phyloP scores from a whole-genome alignment of 495 filamentous ascomycete genomes.

The Podospora australis region DNA sequence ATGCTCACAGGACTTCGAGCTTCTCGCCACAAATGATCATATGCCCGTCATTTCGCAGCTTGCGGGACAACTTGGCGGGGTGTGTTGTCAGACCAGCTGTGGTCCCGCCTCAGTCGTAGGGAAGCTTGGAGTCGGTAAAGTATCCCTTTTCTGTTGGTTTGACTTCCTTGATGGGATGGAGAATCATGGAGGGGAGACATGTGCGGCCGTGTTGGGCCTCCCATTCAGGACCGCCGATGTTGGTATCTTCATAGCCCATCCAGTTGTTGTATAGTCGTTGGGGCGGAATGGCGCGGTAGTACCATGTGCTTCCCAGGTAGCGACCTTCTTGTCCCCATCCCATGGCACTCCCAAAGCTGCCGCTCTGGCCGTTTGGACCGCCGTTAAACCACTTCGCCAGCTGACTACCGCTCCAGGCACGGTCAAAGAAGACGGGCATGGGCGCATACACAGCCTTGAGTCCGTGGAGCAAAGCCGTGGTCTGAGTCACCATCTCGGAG shows the following conservation, averaged over 20 bases:
- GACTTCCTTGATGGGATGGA: constrained; percentile 51
- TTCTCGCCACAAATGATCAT: too few relatives aligned
- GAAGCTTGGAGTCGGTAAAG: constrained; percentile 21
- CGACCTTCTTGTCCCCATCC: constrained; percentile 48
- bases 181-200: constrained; percentile 50
- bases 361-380: constrained; percentile 40
- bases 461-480: constrained; percentile 60
- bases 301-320: constrained; percentile 54
- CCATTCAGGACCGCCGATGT: constrained; percentile 46
- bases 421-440: constrained; percentile 64
- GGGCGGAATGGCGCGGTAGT: constrained; percentile 47
- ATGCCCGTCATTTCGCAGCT: not conserved
- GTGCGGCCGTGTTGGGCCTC: constrained; percentile 44
- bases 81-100: not conserved
- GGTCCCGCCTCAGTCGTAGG: constrained; percentile 12
- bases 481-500: constrained; percentile 65
- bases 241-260: constrained; percentile 51
- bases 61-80: not conserved
- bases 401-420: constrained; percentile 48
- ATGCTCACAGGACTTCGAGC: too few relatives aligned
- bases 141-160: constrained; percentile 36
- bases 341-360: constrained; percentile 42
- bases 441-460: constrained; percentile 64
- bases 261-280: constrained; percentile 56
- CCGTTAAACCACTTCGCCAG: constrained; percentile 59